Evolutionary conservation across 768 basidiomycete species (phyloP).

Genomic region (Amanita brunnescens): DNA sequence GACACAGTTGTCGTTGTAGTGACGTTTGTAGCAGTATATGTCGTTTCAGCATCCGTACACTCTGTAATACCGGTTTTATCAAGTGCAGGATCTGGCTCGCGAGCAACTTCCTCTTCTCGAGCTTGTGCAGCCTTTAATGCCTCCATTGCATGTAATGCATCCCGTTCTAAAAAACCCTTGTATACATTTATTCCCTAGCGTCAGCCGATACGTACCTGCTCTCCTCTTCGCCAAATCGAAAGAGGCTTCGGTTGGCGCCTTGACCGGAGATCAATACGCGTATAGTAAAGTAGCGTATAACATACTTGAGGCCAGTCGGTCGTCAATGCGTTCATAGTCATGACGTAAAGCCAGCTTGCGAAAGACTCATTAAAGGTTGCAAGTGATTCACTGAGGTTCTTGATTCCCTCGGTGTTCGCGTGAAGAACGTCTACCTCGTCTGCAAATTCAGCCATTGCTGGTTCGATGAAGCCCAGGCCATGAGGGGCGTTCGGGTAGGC

Average conservation of each 20-base stretch:
- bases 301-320: slow-evolving; percentile 83
- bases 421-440: slow-evolving; percentile 84
- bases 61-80: slow-evolving; percentile 36
- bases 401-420: slow-evolving; percentile 64
- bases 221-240: slow-evolving; percentile 50
- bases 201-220: slow-evolving; percentile 36
- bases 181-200: background rate
- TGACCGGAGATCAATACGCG: background rate
- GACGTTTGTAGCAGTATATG: slow-evolving; percentile 25
- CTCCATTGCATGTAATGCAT: slow-evolving; percentile 48
- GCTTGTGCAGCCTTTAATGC: slow-evolving; percentile 34
- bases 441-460: slow-evolving; percentile 74
- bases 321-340: slow-evolving; percentile 95
- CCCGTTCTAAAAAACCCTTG: slow-evolving; percentile 36
- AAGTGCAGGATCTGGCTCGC: slow-evolving; percentile 22
- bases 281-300: background rate
- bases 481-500: slow-evolving; percentile 69
- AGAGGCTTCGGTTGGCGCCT: slow-evolving; percentile 57
- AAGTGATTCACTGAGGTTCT: slow-evolving; percentile 64
- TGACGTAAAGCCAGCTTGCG: slow-evolving; percentile 82
- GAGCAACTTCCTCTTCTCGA: slow-evolving; percentile 25
- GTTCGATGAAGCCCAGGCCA: slow-evolving; percentile 79
- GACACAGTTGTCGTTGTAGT: slow-evolving; percentile 21
- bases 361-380: slow-evolving; percentile 89
- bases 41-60: slow-evolving; percentile 31